Conservation (phyloP, 805 yeast genomes). For the Starmerella sirachaensis region DNA sequence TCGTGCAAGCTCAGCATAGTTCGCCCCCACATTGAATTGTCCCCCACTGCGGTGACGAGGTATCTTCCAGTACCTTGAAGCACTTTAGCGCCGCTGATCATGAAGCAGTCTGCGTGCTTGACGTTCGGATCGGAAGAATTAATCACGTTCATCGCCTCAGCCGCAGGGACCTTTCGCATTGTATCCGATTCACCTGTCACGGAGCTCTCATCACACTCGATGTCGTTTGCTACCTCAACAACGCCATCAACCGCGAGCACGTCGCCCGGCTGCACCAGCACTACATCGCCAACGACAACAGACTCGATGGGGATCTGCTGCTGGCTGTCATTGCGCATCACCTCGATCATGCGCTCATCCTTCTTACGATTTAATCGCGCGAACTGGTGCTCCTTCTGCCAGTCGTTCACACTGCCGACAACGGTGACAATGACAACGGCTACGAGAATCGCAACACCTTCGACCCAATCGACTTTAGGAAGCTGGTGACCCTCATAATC, state of each 20-base stretch:
- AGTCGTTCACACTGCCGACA: conserved; percentile 93
- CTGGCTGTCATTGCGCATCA: conserved; percentile 61
- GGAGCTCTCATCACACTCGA: conserved; percentile 85
- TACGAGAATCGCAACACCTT: conserved; percentile 91
- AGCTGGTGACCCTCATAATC: conserved; percentile 66
- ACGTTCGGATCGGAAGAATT: conserved; percentile 4
- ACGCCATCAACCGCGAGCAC: conserved; percentile 82
- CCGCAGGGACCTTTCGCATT: conserved; percentile 53
- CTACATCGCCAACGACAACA: conserved; percentile 74
- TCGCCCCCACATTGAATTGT: conserved; percentile 78
- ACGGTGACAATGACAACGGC: conserved; percentile 84
- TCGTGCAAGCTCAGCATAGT: conserved; percentile 70
- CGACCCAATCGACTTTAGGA: conserved; percentile 95
- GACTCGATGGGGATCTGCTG: conserved; percentile 58
- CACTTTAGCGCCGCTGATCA: conserved; percentile 84
- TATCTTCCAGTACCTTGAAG: conserved; percentile 79
- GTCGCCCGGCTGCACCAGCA: conserved; percentile 84
- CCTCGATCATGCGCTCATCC: conserved; percentile 69
- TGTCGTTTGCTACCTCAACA: conserved; percentile 50
- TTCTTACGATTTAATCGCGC: conserved; percentile 77
- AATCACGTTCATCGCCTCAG: conserved; percentile 27
- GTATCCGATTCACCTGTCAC: conserved; percentile 91
- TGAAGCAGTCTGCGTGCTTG: conserved; percentile 52
- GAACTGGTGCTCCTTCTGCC: conserved; percentile 90
- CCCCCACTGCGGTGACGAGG: conserved; percentile 82